A percentile compares a stretch with the other conserved stretches of the same genome.
Evolutionary conservation across 306 rosid genomes (phyloP).

Genomic region (Dryas alaskensis): DNA sequence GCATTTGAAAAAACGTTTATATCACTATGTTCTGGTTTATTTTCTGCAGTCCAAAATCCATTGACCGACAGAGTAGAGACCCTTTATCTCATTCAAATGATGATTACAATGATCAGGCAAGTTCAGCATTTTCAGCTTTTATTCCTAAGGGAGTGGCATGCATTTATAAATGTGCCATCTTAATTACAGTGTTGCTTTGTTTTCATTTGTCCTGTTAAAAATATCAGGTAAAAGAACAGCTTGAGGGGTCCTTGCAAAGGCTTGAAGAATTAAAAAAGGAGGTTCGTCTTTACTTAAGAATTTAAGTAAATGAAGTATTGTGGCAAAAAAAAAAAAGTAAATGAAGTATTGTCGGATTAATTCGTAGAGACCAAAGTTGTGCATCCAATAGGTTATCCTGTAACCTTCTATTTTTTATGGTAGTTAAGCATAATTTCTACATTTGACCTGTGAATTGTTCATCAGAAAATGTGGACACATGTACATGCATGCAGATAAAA

Average conservation of each 20-base stretch:
- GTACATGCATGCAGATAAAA: no score
- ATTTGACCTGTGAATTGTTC: background rate
- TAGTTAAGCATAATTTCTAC: background rate
- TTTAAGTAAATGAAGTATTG: conserved; percentile 15
- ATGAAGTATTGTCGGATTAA: background rate
- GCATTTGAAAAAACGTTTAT: conserved; percentile 13
- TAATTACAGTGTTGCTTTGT: background rate
- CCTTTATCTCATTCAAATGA: conserved; percentile 52
- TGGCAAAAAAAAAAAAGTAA: background rate
- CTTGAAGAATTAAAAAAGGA: conserved; percentile 62
- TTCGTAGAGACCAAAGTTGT: background rate
- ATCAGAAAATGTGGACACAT: no score
- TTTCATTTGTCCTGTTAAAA: conserved; percentile 11
- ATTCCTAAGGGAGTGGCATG: conserved; percentile 18
- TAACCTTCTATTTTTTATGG: background rate
- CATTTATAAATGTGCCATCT: background rate
- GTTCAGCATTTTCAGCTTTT: conserved; percentile 22
- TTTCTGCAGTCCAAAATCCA: conserved; percentile 43
- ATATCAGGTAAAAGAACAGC: conserved; percentile 56
- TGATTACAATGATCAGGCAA: conserved; percentile 47
- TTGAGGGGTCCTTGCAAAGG: conserved; percentile 54
- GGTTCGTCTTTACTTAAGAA: conserved; percentile 46
- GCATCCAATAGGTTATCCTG: background rate
- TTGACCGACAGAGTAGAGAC: conserved; percentile 41
- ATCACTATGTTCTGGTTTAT: conserved; percentile 3